phyloP scores from a whole-genome alignment of 2,329 filamentous ascomycete genomes.

The Stagonosporopsis cucurbitacearum region DNA sequence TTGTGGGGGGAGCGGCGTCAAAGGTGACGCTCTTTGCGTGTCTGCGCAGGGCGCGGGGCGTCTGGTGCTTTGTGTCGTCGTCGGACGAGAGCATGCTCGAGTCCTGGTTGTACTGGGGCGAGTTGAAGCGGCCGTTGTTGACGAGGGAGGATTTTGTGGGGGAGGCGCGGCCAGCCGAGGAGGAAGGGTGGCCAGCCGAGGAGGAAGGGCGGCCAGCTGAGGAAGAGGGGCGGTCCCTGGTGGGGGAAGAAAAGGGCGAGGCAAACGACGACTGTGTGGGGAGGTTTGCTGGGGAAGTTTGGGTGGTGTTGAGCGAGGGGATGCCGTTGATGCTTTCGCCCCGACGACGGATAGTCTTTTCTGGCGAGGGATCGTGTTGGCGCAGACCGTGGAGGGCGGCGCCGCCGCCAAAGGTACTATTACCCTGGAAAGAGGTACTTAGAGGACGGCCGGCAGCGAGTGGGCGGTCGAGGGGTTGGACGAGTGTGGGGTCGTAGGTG shows the following conservation, averaged over 20 bases:
- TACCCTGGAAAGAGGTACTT: slow-evolving; percentile 70
- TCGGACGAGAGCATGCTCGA: slow-evolving; percentile 46
- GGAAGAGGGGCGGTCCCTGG: slow-evolving; percentile 34
- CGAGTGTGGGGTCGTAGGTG: slow-evolving; percentile 84
- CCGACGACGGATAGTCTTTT: slow-evolving; percentile 49
- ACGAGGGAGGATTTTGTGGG: slow-evolving; percentile 91
- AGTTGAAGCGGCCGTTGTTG: slow-evolving; percentile 62
- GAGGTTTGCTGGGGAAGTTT: slow-evolving; percentile 63
- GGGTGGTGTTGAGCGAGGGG: slow-evolving; percentile 64
- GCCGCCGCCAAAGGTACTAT: slow-evolving; percentile 72
- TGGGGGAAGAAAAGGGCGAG: slow-evolving; percentile 32
- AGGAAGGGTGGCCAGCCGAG: slow-evolving; percentile 31
- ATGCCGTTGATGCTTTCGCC: slow-evolving; percentile 67
- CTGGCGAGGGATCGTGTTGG: slow-evolving; percentile 34
- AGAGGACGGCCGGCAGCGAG: slow-evolving; percentile 68
- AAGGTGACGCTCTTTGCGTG: slow-evolving; percentile 98
- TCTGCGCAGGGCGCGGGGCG: slow-evolving; percentile 73
- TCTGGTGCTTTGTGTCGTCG: slow-evolving; percentile 65
- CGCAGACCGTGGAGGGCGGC: slow-evolving; percentile 59
- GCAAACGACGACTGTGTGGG: slow-evolving; percentile 58
- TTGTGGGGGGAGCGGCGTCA: slow-evolving; percentile 87
- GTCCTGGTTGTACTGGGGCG: slow-evolving; percentile 50
- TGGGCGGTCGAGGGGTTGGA: slow-evolving; percentile 81
- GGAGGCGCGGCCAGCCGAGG: slow-evolving; percentile 62
- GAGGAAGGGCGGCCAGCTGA: slow-evolving; percentile 68